These are phyloP conservation scores for Oidium heveae DNA, from an alignment of 2,329 filamentous ascomycete genomes.

Conservation along the genomic window DNA sequence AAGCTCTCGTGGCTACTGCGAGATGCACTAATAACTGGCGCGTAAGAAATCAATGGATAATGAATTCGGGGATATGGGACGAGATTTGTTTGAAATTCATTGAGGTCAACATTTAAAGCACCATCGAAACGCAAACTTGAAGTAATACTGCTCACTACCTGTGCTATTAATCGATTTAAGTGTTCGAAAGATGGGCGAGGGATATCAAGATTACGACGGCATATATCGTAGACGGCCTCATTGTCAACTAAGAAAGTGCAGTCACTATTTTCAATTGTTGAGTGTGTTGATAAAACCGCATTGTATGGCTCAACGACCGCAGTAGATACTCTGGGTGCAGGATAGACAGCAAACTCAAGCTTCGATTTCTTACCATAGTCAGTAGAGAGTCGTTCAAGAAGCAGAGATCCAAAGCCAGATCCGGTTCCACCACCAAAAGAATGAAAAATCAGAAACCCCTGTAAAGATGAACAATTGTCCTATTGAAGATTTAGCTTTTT, in stretches of 20 bases:
- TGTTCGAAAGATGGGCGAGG: slow-evolving; percentile 38
- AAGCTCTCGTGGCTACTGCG: slow-evolving; percentile 40
- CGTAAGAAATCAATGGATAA: slow-evolving; percentile 39
- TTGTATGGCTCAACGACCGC: slow-evolving; percentile 47
- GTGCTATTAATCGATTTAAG: slow-evolving; percentile 38
- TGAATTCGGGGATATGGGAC: slow-evolving; percentile 43
- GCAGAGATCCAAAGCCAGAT: slow-evolving; percentile 38
- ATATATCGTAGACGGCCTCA: slow-evolving; percentile 43
- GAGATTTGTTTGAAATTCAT: slow-evolving; percentile 45
- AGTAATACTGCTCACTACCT: slow-evolving; percentile 42
- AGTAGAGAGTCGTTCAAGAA: slow-evolving; percentile 35
- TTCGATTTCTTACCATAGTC: slow-evolving; percentile 46
- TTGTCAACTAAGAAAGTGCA: slow-evolving; percentile 46
- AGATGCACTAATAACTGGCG: slow-evolving; percentile 33
- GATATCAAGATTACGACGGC: slow-evolving; percentile 36
- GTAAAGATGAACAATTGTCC: slow-evolving; percentile 39
- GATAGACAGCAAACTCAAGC: slow-evolving; percentile 41
- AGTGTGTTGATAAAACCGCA: slow-evolving; percentile 28
- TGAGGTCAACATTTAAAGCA: slow-evolving; percentile 40
- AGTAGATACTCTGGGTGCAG: slow-evolving; percentile 35
- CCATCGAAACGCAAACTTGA: slow-evolving; percentile 39
- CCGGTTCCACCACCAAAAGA: slow-evolving; percentile 43
- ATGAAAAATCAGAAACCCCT: slow-evolving; percentile 44
- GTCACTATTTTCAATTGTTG: slow-evolving; percentile 42
- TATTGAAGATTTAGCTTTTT: not conserved